Percentiles rank a stretch among this genome's conserved stretches.
Evolutionary conservation across 192 early-diverging fungal species (phyloP).

Genomic region (Umbelopsis sp.): DNA sequence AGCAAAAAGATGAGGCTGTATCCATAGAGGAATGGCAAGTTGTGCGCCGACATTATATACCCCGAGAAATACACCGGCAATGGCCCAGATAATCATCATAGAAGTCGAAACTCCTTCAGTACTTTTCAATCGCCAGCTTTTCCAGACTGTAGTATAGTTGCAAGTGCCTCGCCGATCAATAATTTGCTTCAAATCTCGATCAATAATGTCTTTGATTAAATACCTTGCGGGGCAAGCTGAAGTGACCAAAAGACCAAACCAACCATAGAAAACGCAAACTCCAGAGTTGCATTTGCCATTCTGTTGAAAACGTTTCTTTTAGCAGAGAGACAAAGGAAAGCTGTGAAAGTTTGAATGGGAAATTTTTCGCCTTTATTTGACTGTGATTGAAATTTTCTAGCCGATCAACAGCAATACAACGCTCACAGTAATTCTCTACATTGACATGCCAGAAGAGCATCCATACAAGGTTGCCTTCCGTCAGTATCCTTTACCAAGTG

Average conservation of each 20-base stretch:
- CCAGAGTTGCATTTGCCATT: slow-evolving; percentile 35
- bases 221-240: slow-evolving; percentile 51
- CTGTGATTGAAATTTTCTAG: neutral
- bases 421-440: neutral
- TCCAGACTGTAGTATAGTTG: slow-evolving; percentile 28
- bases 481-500: slow-evolving; percentile 3
- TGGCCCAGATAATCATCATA: slow-evolving; percentile 47
- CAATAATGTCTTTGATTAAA: neutral
- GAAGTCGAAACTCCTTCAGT: slow-evolving; percentile 43
- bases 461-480: slow-evolving; percentile 12
- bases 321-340: neutral
- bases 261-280: slow-evolving; percentile 44
- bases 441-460: slow-evolving; percentile 24
- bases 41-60: slow-evolving; percentile 44
- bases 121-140: slow-evolving; percentile 39
- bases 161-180: no score
- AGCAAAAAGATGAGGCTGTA: slow-evolving; percentile 53
- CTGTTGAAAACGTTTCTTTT: neutral
- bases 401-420: neutral
- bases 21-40: slow-evolving; percentile 45
- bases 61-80: slow-evolving; percentile 43
- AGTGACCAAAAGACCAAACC: slow-evolving; percentile 56
- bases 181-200: no score
- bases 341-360: neutral
- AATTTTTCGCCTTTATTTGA: neutral